Conservation (phyloP, 768 basidiomycete species). For the Amanita brunnescens region DNA sequence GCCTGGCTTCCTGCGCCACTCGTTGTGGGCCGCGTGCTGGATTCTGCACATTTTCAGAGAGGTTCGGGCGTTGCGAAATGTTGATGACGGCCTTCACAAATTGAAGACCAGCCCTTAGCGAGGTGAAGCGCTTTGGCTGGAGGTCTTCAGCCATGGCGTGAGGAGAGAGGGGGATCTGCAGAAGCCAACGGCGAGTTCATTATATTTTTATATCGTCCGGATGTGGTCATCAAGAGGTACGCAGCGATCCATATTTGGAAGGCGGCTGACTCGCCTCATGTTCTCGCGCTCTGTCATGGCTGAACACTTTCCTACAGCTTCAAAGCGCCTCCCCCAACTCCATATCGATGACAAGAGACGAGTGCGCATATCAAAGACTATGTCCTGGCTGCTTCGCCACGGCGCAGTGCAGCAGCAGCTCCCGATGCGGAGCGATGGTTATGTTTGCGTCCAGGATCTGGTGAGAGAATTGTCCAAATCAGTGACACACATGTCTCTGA, state of each 20-base stretch:
- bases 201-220: not conserved
- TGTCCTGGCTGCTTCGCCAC: constrained; percentile 90
- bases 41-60: no score
- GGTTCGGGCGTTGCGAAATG: not conserved
- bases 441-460: constrained; percentile 71
- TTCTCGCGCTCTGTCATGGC: not conserved
- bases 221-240: not conserved
- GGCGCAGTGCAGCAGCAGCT: constrained; percentile 73
- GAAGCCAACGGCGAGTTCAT: no score
- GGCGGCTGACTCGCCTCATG: not conserved
- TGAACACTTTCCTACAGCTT: not conserved
- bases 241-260: no score
- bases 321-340: not conserved
- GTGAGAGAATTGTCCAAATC: constrained; percentile 34
- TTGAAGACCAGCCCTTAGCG: not conserved
- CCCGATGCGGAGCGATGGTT: constrained; percentile 76
- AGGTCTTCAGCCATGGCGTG: constrained; percentile 3
- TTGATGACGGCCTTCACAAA: not conserved
- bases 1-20: not conserved
- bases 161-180: not conserved
- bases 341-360: constrained; percentile 14
- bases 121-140: not conserved
- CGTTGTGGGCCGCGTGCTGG: not conserved
- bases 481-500: not conserved
- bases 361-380: constrained; percentile 71